Evolutionary conservation across 2,329 filamentous ascomycete genomes (phyloP).

Genomic region (Aspergillus pseudonomiae): DNA sequence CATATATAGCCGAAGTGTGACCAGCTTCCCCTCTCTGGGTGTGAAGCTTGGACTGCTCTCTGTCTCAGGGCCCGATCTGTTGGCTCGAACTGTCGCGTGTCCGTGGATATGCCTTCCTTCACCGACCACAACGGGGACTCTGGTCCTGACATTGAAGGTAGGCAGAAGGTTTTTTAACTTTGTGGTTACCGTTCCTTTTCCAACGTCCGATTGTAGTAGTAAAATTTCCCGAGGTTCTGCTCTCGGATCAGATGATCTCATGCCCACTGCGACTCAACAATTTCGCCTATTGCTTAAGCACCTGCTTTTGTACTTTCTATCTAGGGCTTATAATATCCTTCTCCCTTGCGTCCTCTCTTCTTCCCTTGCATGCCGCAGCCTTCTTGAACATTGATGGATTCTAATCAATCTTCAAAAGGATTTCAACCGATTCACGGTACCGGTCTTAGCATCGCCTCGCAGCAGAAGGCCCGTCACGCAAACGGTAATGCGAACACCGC

Average conservation of each 20-base stretch:
- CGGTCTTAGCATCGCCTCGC: conserved; percentile 28
- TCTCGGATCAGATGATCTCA: conserved; percentile 23
- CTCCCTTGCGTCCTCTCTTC: neutral
- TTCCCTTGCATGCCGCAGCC: conserved; percentile 1
- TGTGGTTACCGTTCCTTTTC: conserved; percentile 12
- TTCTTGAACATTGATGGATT: conserved; percentile 22
- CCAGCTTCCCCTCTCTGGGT: conserved; percentile 1
- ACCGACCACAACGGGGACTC: conserved; percentile 28
- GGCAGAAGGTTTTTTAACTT: conserved; percentile 21
- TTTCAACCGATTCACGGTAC: conserved; percentile 29
- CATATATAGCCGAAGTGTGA: neutral
- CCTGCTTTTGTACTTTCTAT: conserved; percentile 8
- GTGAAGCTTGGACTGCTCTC: neutral
- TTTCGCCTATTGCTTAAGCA: neutral
- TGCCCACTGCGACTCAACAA: conserved; percentile 20
- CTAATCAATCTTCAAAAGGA: conserved; percentile 33
- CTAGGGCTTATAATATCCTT: neutral
- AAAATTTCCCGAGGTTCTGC: conserved; percentile 18
- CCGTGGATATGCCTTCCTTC: conserved; percentile 33
- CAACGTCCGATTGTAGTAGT: conserved; percentile 21
- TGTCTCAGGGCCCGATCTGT: neutral
- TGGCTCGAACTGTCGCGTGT: conserved; percentile 2
- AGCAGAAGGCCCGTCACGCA: conserved; percentile 26
- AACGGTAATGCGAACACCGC: conserved; percentile 23
- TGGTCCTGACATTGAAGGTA: conserved; percentile 34